Conservation (phyloP, 495 filamentous ascomycete species). For the Terfezia claveryi region DNA sequence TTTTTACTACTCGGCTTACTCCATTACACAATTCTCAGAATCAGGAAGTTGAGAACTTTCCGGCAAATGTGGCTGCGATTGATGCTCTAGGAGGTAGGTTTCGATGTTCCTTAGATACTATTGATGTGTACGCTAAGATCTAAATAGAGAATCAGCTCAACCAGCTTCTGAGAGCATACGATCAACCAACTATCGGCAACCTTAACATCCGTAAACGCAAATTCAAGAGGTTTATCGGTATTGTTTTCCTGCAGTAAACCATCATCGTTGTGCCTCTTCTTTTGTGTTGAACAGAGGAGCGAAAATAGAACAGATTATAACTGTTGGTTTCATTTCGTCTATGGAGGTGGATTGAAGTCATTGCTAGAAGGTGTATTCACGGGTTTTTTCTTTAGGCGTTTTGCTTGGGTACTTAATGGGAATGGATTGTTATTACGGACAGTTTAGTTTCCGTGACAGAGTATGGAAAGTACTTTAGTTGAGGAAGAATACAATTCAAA, state of each 20-base stretch:
- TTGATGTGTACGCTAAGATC: constrained; percentile 18
- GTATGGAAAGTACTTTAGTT: too few species aligned
- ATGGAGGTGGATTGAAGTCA: too few species aligned
- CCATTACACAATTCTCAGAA: constrained; percentile 3
- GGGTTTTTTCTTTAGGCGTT: too few species aligned
- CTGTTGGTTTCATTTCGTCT: too few species aligned
- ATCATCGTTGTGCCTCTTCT: neutral
- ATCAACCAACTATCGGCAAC: neutral
- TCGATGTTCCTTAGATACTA: neutral
- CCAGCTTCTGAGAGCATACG: neutral
- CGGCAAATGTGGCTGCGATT: neutral
- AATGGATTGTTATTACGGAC: too few species aligned
- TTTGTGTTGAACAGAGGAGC: too few species aligned
- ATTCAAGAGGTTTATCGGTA: neutral
- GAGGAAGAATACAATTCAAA: too few species aligned
- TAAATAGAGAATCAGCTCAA: constrained; percentile 20
- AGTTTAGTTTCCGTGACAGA: too few species aligned
- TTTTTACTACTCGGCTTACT: constrained; percentile 3
- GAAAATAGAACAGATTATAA: too few species aligned
- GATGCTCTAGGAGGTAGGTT: neutral
- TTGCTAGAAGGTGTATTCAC: too few species aligned
- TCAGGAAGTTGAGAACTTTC: constrained; percentile 3
- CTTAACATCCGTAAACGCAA: neutral
- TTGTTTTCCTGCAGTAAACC: neutral
- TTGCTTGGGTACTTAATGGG: too few species aligned